A percentile compares a stretch with the other conserved stretches of the same genome.
Evolutionary conservation across 139 green algal genomes (phyloP).

Genomic region (Chlorella sp.): DNA sequence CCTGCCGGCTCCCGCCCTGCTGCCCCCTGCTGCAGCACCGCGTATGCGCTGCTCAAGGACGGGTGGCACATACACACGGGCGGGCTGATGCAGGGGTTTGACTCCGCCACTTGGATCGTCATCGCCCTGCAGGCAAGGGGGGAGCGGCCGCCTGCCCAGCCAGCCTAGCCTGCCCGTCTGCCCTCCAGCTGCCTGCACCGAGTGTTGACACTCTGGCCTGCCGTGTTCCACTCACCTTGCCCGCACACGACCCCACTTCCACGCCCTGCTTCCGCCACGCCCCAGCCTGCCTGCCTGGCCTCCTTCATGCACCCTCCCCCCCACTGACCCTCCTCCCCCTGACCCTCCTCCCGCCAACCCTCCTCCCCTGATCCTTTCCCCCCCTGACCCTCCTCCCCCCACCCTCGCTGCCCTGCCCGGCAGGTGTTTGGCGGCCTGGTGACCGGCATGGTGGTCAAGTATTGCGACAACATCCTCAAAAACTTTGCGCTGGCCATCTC

Average conservation of each 20-base stretch:
- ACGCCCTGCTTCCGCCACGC: no score
- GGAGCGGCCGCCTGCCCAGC: neutral
- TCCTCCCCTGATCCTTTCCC: neutral
- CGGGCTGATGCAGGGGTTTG: slow-evolving; percentile 57
- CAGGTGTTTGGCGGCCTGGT: slow-evolving; percentile 71
- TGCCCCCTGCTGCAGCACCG: slow-evolving; percentile 13
- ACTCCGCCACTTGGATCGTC: slow-evolving; percentile 51
- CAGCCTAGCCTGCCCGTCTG: neutral
- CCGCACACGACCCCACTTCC: no score
- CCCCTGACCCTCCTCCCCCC: neutral
- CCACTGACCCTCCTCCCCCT: no score
- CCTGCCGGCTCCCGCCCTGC: neutral
- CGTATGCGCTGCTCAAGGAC: slow-evolving; percentile 53
- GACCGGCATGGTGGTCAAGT: slow-evolving; percentile 71
- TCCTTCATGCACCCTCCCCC: neutral
- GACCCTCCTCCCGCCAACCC: neutral
- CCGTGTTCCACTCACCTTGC: neutral
- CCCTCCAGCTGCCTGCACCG: no score
- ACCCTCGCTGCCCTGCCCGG: neutral
- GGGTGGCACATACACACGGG: slow-evolving; percentile 26
- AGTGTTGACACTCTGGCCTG: neutral
- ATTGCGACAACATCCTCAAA: slow-evolving; percentile 69
- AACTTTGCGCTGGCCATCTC: slow-evolving; percentile 72
- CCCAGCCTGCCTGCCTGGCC: no score
- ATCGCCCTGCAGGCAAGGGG: slow-evolving; percentile 48